Base-by-base conservation (phyloP, 768 basidiomycete species). In the Phlebiopsis flavidoalba region DNA sequence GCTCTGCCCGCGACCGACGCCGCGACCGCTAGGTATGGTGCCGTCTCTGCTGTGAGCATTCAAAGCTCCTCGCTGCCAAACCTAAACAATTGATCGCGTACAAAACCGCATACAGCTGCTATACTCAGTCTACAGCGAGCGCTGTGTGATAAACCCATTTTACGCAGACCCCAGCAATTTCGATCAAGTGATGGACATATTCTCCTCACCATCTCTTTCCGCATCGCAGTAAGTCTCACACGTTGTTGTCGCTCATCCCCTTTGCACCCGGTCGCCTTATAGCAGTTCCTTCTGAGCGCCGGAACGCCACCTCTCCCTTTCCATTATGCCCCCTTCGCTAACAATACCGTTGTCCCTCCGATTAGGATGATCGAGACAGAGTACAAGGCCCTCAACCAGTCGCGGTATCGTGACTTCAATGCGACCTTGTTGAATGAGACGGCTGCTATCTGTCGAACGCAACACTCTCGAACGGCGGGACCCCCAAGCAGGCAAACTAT, bases 131-230 rank as follows among this genome's bases (percentile, higher is more conserved):
- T 79, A 80, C 60, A 89, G 91, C 0, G 72, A 82, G 54, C 84
- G 88, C 0, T 96, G 95, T 68, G 73, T 84, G 35, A 85, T 96
- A 69, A 91, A 91, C 68, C 71, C 80, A 0, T 85, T 83, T 60
- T 95, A 94, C 70, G 77, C 83, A 15, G 75, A 83, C 69, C 81
- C 83, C 8, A 71, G 73, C 8, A 77, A 78, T 22, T 93, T 89
- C 66, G 86, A 91, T 64, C 80, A 87, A 67, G 80, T 84, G 47
- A 80, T 93, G 72, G 88, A 93, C 68, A 81, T 94, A 55, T 92
- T 87, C 71, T 83, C 90, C 1, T 89, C 91, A 0, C 85, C 85
- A 59, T 80, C 81, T n/a, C 70, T 78, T 33, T 77, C 79, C 24
- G 80, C 82, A 50, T 84, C 91, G 14, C 75, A 76, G 73, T 82